Conservation (phyloP, 148 eudicot genomes). For the Nyssa sinensis region DNA sequence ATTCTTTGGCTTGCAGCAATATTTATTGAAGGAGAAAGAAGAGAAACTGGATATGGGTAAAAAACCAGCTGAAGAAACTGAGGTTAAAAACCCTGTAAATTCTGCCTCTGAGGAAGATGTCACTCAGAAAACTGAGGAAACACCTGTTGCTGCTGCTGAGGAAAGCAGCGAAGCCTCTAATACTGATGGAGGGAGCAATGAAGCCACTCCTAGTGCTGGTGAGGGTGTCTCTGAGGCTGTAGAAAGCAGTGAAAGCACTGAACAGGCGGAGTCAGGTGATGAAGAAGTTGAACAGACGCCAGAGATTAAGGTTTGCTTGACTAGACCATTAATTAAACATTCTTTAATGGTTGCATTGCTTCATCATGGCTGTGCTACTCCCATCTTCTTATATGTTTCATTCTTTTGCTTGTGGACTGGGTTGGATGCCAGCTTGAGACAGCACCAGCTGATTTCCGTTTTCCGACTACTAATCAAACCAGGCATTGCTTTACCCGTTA, state of each 20-base stretch:
- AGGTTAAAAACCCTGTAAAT: conserved; percentile 38
- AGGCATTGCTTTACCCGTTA: conserved; percentile 96
- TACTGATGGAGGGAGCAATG: conserved; percentile 42
- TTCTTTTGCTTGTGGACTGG: not conserved
- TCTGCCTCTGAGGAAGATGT: conserved; percentile 43
- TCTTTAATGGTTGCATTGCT: not conserved
- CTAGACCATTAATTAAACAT: not conserved
- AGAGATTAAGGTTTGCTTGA: conserved; percentile 62
- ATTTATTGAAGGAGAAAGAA: conserved; percentile 37
- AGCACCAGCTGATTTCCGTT: conserved; percentile 93
- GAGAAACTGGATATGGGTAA: conserved; percentile 14
- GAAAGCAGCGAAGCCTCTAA: conserved; percentile 29
- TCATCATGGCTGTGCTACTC: conserved; percentile 11
- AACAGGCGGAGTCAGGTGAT: conserved; percentile 38
- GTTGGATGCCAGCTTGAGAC: conserved; percentile 62
- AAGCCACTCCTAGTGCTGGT: conserved; percentile 21
- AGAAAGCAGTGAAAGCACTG: conserved; percentile 48
- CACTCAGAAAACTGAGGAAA: conserved; percentile 45
- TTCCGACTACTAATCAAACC: conserved; percentile 94
- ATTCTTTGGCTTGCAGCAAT: conserved; percentile 28
- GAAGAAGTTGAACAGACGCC: conserved; percentile 62
- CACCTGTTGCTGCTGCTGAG: conserved; percentile 29
- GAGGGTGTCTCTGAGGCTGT: conserved; percentile 35
- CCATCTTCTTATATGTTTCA: conserved; percentile 9
- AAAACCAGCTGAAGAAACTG: conserved; percentile 45